Conservation (phyloP, 2,329 filamentous ascomycete genomes). For the Trichoderma gracile region DNA sequence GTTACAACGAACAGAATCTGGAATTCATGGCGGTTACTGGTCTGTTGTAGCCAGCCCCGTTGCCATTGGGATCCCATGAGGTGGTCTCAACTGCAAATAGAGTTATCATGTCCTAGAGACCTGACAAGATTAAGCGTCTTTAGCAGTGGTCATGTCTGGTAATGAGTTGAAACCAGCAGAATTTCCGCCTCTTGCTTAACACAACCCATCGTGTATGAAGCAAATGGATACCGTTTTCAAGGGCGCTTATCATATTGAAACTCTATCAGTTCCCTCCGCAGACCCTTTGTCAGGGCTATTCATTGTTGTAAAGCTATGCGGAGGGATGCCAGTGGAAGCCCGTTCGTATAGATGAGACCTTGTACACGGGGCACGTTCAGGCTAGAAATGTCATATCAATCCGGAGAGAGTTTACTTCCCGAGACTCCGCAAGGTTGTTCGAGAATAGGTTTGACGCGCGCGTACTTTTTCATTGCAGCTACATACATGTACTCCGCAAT, state of each 20-base stretch:
- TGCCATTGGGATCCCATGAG: neutral
- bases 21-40: no score
- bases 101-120: no score
- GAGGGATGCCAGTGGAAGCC: no score
- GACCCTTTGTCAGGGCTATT: neutral
- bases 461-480: neutral
- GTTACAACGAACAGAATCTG: no score
- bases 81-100: neutral
- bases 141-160: neutral
- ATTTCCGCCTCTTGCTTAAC: neutral
- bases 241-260: neutral
- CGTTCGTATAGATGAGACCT: no score
- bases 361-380: neutral
- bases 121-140: neutral
- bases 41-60: neutral
- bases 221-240: neutral
- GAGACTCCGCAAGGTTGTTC: neutral
- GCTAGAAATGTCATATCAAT: no score
- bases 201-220: neutral
- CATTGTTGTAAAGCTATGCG: neutral
- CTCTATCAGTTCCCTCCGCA: neutral
- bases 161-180: no score
- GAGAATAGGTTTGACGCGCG: neutral
- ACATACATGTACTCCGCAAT: neutral
- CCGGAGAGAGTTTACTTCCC: neutral